Conservation (phyloP, 2,329 filamentous ascomycete genomes). For the Fusarium denticulatum region DNA sequence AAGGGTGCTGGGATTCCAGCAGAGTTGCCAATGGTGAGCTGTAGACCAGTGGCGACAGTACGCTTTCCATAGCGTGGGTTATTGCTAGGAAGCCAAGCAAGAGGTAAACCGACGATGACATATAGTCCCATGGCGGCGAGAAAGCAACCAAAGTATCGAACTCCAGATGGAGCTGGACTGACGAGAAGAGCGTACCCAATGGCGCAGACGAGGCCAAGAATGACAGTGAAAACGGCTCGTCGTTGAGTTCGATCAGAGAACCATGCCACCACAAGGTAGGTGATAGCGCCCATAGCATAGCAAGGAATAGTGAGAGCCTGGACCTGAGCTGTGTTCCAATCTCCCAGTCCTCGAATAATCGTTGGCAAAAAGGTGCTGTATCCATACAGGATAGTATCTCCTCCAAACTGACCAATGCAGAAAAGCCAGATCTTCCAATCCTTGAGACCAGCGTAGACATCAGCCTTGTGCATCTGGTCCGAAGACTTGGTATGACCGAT, state of each 20-base stretch:
- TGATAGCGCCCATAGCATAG: conserved; percentile 69
- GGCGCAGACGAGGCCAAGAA: conserved; percentile 62
- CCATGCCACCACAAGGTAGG: conserved; percentile 65
- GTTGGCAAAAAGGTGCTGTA: conserved; percentile 74
- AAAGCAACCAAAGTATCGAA: conserved; percentile 71
- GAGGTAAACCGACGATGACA: conserved; percentile 50
- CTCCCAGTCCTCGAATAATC: conserved; percentile 69
- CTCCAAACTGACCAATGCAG: conserved; percentile 67
- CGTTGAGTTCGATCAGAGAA: conserved; percentile 67
- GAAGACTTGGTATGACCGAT: conserved; percentile 44
- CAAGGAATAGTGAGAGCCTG: conserved; percentile 76
- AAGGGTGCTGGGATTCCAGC: conserved; percentile 72
- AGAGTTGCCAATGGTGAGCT: conserved; percentile 71
- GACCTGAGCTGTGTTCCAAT: conserved; percentile 53
- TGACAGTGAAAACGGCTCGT: conserved; percentile 64
- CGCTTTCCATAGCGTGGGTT: conserved; percentile 72
- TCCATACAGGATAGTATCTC: conserved; percentile 70
- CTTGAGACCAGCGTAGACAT: conserved; percentile 65
- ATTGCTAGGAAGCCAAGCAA: conserved; percentile 62
- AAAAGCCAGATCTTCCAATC: conserved; percentile 72
- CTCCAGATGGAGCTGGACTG: conserved; percentile 60
- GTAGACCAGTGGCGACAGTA: conserved; percentile 68
- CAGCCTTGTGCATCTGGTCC: conserved; percentile 56
- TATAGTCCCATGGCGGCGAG: conserved; percentile 72
- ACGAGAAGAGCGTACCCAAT: conserved; percentile 68